Conservation (phyloP, 2,329 filamentous ascomycete genomes). For the Botrytis squamosa region DNA sequence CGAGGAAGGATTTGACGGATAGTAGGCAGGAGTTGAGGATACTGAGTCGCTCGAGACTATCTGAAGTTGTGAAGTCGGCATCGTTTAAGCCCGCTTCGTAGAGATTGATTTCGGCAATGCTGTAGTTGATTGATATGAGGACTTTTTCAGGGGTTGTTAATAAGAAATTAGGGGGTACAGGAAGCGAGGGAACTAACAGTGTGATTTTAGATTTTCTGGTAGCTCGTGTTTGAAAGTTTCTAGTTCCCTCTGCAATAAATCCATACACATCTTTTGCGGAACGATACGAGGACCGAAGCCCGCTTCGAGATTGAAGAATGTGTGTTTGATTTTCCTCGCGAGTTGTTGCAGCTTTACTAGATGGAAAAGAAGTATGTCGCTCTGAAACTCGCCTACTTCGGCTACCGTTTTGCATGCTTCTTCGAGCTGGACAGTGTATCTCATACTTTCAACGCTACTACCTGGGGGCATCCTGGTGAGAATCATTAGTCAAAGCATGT, state of each 20-base stretch:
- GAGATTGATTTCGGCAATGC: constrained; percentile 23
- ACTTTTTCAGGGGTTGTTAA: neutral
- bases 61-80: constrained; percentile 5
- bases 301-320: constrained; percentile 19
- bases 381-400: constrained; percentile 29
- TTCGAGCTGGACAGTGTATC: neutral
- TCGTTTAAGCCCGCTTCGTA: constrained; percentile 21
- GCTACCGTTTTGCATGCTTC: constrained; percentile 19
- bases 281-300: neutral
- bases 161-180: neutral
- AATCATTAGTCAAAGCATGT: neutral
- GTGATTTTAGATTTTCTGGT: neutral
- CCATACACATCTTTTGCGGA: neutral
- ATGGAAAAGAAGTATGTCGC: constrained; percentile 32
- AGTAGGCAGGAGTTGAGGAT: constrained; percentile 22
- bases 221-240: neutral
- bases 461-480: neutral
- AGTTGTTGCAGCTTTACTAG: constrained; percentile 31
- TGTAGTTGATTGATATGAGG: constrained; percentile 8
- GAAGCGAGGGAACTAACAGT: neutral
- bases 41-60: constrained; percentile 21
- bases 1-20: constrained; percentile 21
- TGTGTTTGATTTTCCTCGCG: constrained; percentile 20
- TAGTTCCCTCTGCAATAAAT: neutral
- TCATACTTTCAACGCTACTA: neutral